These are phyloP conservation scores for Saprolegnia parasitica DNA, from an alignment of 352 stramenopile genomes.

Conservation along the genomic window DNA sequence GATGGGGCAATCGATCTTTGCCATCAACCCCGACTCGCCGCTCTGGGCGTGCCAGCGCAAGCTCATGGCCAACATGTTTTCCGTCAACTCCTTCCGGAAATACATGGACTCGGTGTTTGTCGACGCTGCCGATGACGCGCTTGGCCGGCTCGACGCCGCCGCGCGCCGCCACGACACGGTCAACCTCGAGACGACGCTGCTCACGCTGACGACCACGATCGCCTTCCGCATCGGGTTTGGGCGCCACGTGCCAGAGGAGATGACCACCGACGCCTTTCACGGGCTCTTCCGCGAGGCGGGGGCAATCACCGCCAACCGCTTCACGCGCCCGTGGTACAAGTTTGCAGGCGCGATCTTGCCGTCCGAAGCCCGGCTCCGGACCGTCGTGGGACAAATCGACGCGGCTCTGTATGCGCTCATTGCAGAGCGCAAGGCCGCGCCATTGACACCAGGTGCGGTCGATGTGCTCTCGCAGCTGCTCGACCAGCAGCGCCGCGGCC, in stretches of 20 bases:
- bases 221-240: slow-evolving; percentile 29
- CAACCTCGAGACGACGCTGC: slow-evolving; percentile 17
- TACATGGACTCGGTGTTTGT: slow-evolving; percentile 29
- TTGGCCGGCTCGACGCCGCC: background rate
- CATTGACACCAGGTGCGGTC: background rate
- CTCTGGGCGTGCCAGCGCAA: slow-evolving; percentile 28
- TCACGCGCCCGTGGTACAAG: slow-evolving; percentile 28
- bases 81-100: slow-evolving; percentile 29
- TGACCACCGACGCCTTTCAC: slow-evolving; percentile 21
- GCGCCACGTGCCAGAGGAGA: slow-evolving; percentile 13
- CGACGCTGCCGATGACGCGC: background rate
- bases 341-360: slow-evolving; percentile 12
- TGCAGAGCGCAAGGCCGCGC: background rate
- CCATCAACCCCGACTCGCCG: slow-evolving; percentile 46
- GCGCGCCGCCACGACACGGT: background rate
- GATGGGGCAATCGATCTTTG: slow-evolving; percentile 70
- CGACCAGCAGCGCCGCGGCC: slow-evolving; percentile 8
- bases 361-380: slow-evolving; percentile 16
- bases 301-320: slow-evolving; percentile 23
- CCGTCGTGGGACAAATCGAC: slow-evolving; percentile 16
- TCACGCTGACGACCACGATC: slow-evolving; percentile 28
- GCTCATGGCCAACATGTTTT: slow-evolving; percentile 29
- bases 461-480: slow-evolving; percentile 28
- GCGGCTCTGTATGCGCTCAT: slow-evolving; percentile 15
- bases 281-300: slow-evolving; percentile 24